Conservation (phyloP, 129 eudicot species). For the Apium graveolens region DNA sequence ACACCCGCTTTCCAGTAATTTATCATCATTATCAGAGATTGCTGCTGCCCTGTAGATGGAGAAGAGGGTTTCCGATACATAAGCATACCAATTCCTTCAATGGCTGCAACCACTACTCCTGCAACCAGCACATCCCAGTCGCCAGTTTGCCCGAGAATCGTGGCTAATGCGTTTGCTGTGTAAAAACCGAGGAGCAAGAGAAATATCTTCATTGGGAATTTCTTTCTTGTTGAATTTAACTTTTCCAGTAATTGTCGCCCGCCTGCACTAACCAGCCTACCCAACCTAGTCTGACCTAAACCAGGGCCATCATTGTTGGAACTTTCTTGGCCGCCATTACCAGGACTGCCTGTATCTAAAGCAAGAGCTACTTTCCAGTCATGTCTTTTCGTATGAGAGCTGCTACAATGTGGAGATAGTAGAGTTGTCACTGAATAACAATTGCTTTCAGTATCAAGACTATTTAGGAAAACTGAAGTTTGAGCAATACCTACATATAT, state of each 20-base stretch:
- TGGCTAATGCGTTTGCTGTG: constrained; percentile 92
- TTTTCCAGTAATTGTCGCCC: constrained; percentile 66
- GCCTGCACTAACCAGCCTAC: constrained; percentile 70
- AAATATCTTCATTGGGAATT: constrained; percentile 92
- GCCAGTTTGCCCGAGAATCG: constrained; percentile 93
- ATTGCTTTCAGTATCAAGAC: not conserved
- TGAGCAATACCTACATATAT: not conserved
- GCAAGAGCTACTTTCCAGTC: constrained; percentile 47
- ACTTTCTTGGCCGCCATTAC: constrained; percentile 42
- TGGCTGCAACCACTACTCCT: constrained; percentile 91
- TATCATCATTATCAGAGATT: constrained; percentile 60
- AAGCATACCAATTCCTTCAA: constrained; percentile 85
- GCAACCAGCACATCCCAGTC: constrained; percentile 98
- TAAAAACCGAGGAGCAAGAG: constrained; percentile 90
- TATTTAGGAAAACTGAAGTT: not conserved
- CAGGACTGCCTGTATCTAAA: constrained; percentile 63
- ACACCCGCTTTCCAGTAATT: constrained; percentile 99
- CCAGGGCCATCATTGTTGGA: constrained; percentile 35
- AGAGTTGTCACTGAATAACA: not conserved
- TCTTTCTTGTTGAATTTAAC: constrained; percentile 72
- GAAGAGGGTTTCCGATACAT: constrained; percentile 55
- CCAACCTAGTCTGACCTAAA: constrained; percentile 78
- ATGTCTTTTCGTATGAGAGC: constrained; percentile 24
- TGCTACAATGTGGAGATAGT: constrained; percentile 17
- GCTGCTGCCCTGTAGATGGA: constrained; percentile 39